Base-by-base conservation (phyloP, 805 yeast genomes). In the Torulaspora delbrueckii region DNA sequence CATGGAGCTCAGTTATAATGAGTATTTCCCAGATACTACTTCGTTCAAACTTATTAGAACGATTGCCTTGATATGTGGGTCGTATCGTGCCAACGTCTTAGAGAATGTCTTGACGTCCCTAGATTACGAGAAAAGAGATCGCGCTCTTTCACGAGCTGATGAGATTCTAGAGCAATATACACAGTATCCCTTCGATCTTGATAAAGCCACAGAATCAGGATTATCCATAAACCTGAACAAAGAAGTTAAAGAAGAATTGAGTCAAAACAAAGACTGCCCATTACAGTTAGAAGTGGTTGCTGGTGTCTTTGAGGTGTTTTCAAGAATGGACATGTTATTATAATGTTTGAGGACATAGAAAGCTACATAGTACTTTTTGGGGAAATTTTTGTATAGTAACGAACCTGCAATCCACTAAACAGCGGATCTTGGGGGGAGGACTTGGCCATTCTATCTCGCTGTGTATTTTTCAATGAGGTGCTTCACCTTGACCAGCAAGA, bases 71-170 rank as follows among this genome's bases (percentile, higher is more conserved):
- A 87, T 88, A 14, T 82, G 90, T 57, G 95, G 95, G 13, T 80
- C 96, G 14, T 88, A 87, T 62, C 97, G 98, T 24, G 99, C 97
- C 35, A 93, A 89, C 63, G 99, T 93, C 9, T 76, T 93, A 56
- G 99, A 93, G 58, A 93, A 91, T 62, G 91, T 88, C 3, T 73
- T 90, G 48, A 72, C 81, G 36, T 74, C 82, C 24, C 73, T 90
- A 51, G 83, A 82, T 55, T 89, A 87, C 64, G 96, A 88, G 56
- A 85, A 81, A 54, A 79, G 98, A 57, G 99, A 93, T 66, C 81
- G 83, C 56, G 97, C 97, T 0, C 85, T 90, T 65, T 80, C 86
- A 3, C 78, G 96, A 60, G 96, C 96, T n/a, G 98, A 93, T 60
- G 98, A 91, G 63, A 67, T 93, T 37, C 73, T 91, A 52, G 76